Evolutionary conservation across 2,329 filamentous ascomycete genomes (phyloP).

Genomic region (Sarocladium kiliense): DNA sequence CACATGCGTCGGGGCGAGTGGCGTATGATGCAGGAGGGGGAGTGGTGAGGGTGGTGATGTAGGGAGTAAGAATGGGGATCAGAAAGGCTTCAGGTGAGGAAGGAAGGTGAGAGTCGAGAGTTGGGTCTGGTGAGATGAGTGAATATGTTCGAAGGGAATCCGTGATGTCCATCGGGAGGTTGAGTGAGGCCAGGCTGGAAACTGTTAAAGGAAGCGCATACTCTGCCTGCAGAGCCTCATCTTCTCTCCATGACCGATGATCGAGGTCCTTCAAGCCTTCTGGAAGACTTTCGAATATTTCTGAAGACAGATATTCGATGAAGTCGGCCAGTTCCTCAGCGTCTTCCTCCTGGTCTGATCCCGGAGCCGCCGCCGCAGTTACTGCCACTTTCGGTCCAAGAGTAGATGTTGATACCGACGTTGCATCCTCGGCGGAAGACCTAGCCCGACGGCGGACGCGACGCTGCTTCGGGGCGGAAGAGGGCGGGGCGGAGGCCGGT

Average conservation of each 20-base stretch:
- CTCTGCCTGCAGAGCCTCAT: slow-evolving; percentile 39
- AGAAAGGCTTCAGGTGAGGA: slow-evolving; percentile 44
- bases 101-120: slow-evolving; percentile 14
- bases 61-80: slow-evolving; percentile 56
- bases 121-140: slow-evolving; percentile 43
- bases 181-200: slow-evolving; percentile 46
- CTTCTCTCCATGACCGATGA: slow-evolving; percentile 45
- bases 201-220: slow-evolving; percentile 57
- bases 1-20: slow-evolving; percentile 57
- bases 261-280: slow-evolving; percentile 54
- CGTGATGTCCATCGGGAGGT: slow-evolving; percentile 45
- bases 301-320: slow-evolving; percentile 68
- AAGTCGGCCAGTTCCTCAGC: slow-evolving; percentile 74
- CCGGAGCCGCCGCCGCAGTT: slow-evolving; percentile 10
- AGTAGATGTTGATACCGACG: slow-evolving; percentile 13
- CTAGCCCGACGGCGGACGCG: slow-evolving; percentile 26
- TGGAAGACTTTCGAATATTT: slow-evolving; percentile 65
- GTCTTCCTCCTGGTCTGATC: slow-evolving; percentile 20
- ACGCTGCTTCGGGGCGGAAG: slow-evolving; percentile 32
- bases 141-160: slow-evolving; percentile 66
- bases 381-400: not conserved
- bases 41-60: slow-evolving; percentile 51
- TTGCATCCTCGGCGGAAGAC: slow-evolving; percentile 6
- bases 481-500: slow-evolving; percentile 38
- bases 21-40: slow-evolving; percentile 59